Evolutionary conservation across 805 yeast species (phyloP), one percentile per base, ranked within the genome.

Genomic region (Yarrowia deformans): DNA sequence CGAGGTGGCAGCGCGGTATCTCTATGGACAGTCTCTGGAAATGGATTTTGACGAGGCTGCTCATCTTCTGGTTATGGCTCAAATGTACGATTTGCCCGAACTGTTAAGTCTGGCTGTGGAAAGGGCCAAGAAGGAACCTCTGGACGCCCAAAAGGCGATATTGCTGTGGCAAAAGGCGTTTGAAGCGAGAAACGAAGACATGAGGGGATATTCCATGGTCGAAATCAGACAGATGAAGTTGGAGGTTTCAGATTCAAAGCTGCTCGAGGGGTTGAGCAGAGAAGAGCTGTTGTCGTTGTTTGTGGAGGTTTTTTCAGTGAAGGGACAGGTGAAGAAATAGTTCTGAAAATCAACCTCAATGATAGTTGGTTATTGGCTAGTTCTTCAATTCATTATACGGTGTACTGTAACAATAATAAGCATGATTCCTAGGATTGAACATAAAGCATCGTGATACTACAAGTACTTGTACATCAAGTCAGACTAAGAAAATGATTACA

Each of bases 1-100:
- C 29, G 54, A 49, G 37, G 54, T 32, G 8, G 37, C 37, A 1
- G 54, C 32, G 13, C 35, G 54, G 2, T 49, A 49, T 32, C 16
- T 49, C 37, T 49, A 49, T 12, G 54, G 54, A 8, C 54, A 49
- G 19, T n/a, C 29, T n/a, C 37, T 49, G 4, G 37, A 49, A n/a
- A 13, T 49, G n/a, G 34, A 14, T 3, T 48, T 48, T 19, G 18
- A 10, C 16, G 52, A 48, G 6, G 52, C 52, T 6, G 52, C 34
- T 1, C 32, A 16, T 14, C 54, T 49, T 3, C 8, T 49, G 1
- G 54, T 32, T 6, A 49, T 49, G 54, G 54, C 54, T 9, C 18
- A 32, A n/a, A 32, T 49, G 54, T 49, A 49, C 37, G 54, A 32
- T 7, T 32, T 49, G 37, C 19, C 39, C 7, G 54, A 49, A 9